phyloP scores from a whole-genome alignment of 345 rosid genomes.

The Heritiera littoralis region DNA sequence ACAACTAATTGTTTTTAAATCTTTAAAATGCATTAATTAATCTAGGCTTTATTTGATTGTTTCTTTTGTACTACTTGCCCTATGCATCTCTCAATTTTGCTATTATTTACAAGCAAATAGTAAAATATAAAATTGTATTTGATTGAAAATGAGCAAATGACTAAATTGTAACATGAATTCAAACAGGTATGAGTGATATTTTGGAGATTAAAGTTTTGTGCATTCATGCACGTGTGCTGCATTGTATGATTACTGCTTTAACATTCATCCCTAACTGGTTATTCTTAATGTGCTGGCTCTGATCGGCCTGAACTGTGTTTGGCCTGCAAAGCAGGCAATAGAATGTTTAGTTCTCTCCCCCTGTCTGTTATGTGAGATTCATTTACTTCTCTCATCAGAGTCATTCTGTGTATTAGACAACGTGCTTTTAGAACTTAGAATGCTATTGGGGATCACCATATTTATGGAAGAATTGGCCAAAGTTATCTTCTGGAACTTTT shows the following conservation, averaged over 20 bases:
- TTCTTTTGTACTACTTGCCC: neutral
- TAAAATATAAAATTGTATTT: neutral
- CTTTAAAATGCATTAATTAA: conserved; percentile 9
- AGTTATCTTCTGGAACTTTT: neutral
- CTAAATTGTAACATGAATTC: neutral
- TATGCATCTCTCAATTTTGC: neutral
- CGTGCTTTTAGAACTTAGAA: neutral
- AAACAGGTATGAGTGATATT: neutral
- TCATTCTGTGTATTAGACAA: neutral
- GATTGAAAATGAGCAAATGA: neutral
- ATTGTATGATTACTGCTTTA: neutral
- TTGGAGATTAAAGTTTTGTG: neutral
- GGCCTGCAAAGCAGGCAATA: neutral
- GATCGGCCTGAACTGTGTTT: neutral
- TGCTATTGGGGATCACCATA: neutral
- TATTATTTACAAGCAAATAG: neutral
- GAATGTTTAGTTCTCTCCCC: neutral
- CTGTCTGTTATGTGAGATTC: neutral
- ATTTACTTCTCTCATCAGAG: neutral
- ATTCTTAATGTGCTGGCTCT: neutral
- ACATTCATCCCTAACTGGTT: neutral
- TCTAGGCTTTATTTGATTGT: conserved; percentile 7
- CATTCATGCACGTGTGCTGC: neutral
- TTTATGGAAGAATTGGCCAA: neutral
- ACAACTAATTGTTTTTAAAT: neutral